Evolutionary conservation across 139 green algal species (phyloP).

Genomic region (Tetraselmis chui): DNA sequence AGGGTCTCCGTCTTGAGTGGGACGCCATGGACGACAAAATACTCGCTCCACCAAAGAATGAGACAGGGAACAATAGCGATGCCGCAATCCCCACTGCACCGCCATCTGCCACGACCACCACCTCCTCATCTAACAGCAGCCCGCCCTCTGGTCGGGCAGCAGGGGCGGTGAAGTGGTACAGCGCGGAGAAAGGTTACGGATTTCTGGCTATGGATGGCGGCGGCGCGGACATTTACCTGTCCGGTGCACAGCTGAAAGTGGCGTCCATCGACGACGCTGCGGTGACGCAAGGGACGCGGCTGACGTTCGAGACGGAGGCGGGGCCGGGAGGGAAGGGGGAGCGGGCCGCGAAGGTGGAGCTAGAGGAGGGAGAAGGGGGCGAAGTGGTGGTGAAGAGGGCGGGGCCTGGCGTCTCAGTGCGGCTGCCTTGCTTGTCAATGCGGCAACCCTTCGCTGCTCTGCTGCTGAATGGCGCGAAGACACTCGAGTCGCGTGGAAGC

Average conservation of each 20-base stretch:
- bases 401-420: neutral
- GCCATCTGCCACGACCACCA: too few species aligned
- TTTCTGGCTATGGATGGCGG: neutral
- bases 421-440: neutral
- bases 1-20: neutral
- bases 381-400: too few species aligned
- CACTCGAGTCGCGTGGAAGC: neutral
- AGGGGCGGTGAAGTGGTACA: neutral
- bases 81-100: neutral
- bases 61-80: neutral
- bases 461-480: neutral
- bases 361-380: neutral
- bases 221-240: neutral
- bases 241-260: neutral
- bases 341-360: neutral
- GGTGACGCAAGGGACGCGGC: neutral
- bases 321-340: too few species aligned
- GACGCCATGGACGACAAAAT: neutral
- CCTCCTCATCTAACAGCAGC: too few species aligned
- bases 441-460: neutral
- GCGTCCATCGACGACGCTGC: neutral
- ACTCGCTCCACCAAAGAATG: neutral
- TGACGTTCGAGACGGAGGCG: neutral
- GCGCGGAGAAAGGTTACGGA: neutral
- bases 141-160: too few species aligned